Evolutionary conservation across 2,329 filamentous ascomycete species (phyloP).

Genomic region (Akanthomyces uredinophilus): DNA sequence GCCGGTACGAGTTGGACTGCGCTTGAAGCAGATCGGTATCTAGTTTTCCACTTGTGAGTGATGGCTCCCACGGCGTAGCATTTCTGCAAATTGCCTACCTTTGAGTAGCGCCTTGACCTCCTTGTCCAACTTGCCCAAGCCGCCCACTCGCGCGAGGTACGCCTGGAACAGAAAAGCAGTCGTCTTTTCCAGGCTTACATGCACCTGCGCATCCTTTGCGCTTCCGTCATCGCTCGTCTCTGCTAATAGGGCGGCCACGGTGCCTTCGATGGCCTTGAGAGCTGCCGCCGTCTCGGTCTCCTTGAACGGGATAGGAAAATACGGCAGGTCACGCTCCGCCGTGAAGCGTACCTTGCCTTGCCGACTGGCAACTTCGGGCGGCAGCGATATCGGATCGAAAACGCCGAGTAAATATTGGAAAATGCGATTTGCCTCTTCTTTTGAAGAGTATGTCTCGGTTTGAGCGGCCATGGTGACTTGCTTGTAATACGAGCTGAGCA

Average conservation of each 20-base stretch:
- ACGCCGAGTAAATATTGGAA: constrained; percentile 21
- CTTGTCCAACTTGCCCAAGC: constrained; percentile 33
- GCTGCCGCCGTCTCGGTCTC: constrained; percentile 41
- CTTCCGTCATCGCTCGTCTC: constrained; percentile 20
- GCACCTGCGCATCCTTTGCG: constrained; percentile 20
- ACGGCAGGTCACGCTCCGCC: constrained; percentile 31
- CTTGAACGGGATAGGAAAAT: constrained; percentile 44
- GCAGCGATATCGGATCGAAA: constrained; percentile 27
- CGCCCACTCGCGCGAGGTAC: constrained; percentile 33
- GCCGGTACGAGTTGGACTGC: constrained; percentile 65
- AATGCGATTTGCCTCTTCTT: constrained; percentile 22
- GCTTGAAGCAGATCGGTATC: constrained; percentile 68
- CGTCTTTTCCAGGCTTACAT: constrained; percentile 34
- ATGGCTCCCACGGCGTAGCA: background rate
- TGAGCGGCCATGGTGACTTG: background rate
- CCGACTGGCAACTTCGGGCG: constrained; percentile 23
- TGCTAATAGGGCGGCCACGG: constrained; percentile 28
- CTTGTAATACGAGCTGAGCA: background rate
- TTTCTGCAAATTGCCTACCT: constrained; percentile 19
- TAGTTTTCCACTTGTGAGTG: constrained; percentile 25
- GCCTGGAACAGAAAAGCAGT: constrained; percentile 38
- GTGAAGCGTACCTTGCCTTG: constrained; percentile 28
- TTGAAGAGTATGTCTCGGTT: constrained; percentile 21
- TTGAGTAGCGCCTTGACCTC: constrained; percentile 28
- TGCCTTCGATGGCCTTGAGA: constrained; percentile 39